phyloP scores from a whole-genome alignment of 805 yeast genomes.

The Candida golubevii region DNA sequence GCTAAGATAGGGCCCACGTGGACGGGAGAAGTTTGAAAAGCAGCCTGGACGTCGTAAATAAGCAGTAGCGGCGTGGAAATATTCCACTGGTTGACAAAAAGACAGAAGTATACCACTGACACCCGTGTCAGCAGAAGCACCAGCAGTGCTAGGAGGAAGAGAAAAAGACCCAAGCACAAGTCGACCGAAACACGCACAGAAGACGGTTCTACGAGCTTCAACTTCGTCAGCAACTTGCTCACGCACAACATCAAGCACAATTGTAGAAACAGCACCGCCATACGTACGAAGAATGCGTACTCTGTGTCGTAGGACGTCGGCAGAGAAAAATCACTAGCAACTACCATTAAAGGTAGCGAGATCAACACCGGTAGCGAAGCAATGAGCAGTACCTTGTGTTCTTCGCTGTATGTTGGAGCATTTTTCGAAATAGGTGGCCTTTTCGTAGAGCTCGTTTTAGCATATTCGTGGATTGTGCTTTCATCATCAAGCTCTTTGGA shows the following conservation, averaged over 20 bases:
- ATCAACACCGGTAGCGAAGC: conserved; percentile 32
- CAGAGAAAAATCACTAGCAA: conserved; percentile 22
- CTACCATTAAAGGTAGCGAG: conserved; percentile 28
- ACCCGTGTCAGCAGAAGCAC: conserved; percentile 24
- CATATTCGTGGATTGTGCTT: no score
- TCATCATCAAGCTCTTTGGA: no score
- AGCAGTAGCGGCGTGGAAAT: conserved; percentile 28
- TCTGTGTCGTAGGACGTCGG: conserved; percentile 2
- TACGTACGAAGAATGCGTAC: conserved; percentile 4
- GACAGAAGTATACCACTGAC: conserved; percentile 25
- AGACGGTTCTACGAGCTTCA: conserved; percentile 3
- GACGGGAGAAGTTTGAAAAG: conserved; percentile 3
- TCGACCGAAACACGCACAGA: conserved; percentile 9
- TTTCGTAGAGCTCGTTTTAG: no score
- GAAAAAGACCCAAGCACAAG: conserved; percentile 17
- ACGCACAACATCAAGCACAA: conserved; percentile 19
- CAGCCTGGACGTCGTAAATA: conserved; percentile 22
- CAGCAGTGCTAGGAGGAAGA: conserved; percentile 22
- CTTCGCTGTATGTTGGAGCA: not conserved
- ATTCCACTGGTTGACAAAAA: conserved; percentile 28
- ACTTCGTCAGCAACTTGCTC: conserved; percentile 13
- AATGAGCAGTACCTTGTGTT: conserved; percentile 5
- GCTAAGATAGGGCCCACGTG: conserved; percentile 5
- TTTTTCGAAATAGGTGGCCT: not conserved
- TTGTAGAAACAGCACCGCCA: conserved; percentile 19